Evolutionary conservation across 2,329 filamentous ascomycete species (phyloP).

Genomic region (Dactylella cylindrospora): DNA sequence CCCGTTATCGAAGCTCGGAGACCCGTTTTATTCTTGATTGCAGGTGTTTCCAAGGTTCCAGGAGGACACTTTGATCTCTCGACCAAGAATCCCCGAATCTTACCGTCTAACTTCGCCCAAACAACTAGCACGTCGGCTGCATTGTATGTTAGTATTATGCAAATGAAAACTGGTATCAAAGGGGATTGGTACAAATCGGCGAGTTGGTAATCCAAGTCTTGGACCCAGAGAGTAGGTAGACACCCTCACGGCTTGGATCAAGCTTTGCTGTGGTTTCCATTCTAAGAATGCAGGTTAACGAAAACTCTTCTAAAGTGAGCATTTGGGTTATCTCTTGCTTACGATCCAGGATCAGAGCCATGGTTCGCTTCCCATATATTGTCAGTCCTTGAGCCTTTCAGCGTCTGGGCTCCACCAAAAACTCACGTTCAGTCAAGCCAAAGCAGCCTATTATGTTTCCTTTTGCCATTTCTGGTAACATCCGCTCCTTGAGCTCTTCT

Average conservation of each 20-base stretch:
- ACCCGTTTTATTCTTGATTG: slow-evolving; percentile 93
- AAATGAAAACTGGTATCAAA: background rate
- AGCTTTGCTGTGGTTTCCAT: slow-evolving; percentile 87
- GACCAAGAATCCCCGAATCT: slow-evolving; percentile 89
- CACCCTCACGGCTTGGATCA: slow-evolving; percentile 80
- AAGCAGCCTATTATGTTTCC: slow-evolving; percentile 83
- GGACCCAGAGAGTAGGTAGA: slow-evolving; percentile 73
- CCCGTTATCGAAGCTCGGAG: slow-evolving; percentile 90
- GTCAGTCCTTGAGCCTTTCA: background rate
- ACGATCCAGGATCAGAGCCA: slow-evolving; percentile 80
- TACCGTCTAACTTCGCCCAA: slow-evolving; percentile 92
- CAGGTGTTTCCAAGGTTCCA: slow-evolving; percentile 85
- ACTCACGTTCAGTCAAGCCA: slow-evolving; percentile 73
- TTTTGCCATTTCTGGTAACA: slow-evolving; percentile 76
- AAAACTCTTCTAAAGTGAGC: background rate
- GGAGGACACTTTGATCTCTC: slow-evolving; percentile 81
- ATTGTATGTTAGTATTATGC: background rate
- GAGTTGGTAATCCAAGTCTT: slow-evolving; percentile 98
- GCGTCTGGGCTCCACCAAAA: background rate
- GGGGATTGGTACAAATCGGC: slow-evolving; percentile 60
- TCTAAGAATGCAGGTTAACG: slow-evolving; percentile 15
- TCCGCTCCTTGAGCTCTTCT: slow-evolving; percentile 82
- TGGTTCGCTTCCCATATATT: slow-evolving; percentile 67
- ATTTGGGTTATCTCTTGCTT: slow-evolving; percentile 8
- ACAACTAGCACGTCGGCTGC: slow-evolving; percentile 74